A percentile compares a stretch with the other conserved stretches of the same genome.
Conservation (phyloP, 2,329 filamentous ascomycete genomes). For the Hypoxylon sp. region DNA sequence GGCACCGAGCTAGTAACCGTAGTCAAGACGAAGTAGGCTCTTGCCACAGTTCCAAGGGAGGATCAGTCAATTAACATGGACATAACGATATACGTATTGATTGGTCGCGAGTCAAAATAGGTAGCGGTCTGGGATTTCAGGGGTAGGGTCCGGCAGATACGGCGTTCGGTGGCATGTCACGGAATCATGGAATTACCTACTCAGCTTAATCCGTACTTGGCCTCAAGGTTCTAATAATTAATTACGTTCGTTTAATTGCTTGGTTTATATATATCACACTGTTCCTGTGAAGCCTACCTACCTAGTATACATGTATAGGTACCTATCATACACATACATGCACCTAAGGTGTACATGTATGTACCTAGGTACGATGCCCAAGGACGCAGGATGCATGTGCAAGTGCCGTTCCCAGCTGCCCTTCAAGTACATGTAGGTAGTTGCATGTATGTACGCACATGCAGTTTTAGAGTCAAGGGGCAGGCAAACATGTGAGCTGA, state of each 20-base stretch:
- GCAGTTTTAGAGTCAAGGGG: not conserved
- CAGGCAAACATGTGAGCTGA: not conserved
- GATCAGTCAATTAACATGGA: constrained; percentile 8
- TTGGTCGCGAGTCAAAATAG: constrained; percentile 28
- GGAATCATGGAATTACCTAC: constrained; percentile 32
- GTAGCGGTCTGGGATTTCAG: constrained; percentile 21
- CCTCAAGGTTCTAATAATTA: constrained; percentile 24
- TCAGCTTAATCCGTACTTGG: constrained; percentile 37
- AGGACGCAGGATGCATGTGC: too few relatives aligned
- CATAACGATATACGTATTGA: constrained; percentile 31
- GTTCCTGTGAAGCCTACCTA: constrained; percentile 3
- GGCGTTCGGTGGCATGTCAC: constrained; percentile 38
- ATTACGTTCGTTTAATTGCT: constrained; percentile 11
- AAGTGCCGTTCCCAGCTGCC: too few relatives aligned
- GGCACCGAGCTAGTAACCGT: constrained; percentile 80
- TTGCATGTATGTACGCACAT: not conserved
- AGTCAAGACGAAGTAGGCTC: constrained; percentile 54
- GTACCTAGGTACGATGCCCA: too few relatives aligned
- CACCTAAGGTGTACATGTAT: too few relatives aligned
- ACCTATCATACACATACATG: too few relatives aligned
- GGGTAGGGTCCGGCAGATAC: constrained; percentile 29
- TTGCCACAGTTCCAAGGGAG: not conserved
- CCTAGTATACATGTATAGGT: not conserved
- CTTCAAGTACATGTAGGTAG: too few relatives aligned
- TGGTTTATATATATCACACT: not conserved